These are phyloP conservation scores for Daedaleopsis sinensis DNA, from an alignment of 768 basidiomycete genomes.

Conservation along the genomic window DNA sequence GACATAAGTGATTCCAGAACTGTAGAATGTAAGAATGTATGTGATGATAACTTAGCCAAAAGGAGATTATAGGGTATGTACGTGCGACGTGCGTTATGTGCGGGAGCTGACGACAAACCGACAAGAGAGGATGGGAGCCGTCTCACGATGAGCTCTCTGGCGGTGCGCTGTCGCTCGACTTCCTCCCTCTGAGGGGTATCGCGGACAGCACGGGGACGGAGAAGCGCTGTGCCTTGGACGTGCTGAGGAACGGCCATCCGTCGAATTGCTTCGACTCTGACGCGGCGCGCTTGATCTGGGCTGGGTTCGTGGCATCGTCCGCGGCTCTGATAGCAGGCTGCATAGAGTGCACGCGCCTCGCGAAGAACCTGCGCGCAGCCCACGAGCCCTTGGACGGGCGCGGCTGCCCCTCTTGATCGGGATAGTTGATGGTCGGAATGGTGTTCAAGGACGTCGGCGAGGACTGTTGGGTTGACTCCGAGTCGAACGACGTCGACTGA, in stretches of 20 bases:
- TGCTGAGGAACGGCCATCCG: constrained; percentile 24
- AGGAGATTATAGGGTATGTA: background rate
- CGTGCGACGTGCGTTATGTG: background rate
- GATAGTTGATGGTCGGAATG: constrained; percentile 8
- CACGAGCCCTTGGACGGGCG: constrained; percentile 5
- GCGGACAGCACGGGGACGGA: constrained; percentile 18
- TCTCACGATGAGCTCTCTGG: background rate
- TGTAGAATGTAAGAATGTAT: background rate
- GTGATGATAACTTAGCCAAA: background rate
- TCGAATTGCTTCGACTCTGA: constrained; percentile 23
- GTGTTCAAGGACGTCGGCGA: background rate
- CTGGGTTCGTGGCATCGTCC: constrained; percentile 9
- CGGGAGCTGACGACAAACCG: too few relatives aligned
- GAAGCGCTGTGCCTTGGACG: constrained; percentile 15
- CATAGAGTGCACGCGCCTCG: constrained; percentile 29
- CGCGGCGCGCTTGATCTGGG: constrained; percentile 15
- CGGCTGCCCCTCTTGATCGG: constrained; percentile 10
- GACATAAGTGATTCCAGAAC: background rate
- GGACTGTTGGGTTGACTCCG: too few relatives aligned
- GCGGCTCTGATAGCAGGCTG: constrained; percentile 19
- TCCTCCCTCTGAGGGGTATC: constrained; percentile 9
- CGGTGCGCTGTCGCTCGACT: constrained; percentile 16
- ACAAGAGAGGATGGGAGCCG: background rate
- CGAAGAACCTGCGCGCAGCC: constrained; percentile 5
- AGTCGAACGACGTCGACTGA: background rate